phyloP scores from a whole-genome alignment of 352 stramenopile species.

The Phytophthora fragariaefolia region DNA sequence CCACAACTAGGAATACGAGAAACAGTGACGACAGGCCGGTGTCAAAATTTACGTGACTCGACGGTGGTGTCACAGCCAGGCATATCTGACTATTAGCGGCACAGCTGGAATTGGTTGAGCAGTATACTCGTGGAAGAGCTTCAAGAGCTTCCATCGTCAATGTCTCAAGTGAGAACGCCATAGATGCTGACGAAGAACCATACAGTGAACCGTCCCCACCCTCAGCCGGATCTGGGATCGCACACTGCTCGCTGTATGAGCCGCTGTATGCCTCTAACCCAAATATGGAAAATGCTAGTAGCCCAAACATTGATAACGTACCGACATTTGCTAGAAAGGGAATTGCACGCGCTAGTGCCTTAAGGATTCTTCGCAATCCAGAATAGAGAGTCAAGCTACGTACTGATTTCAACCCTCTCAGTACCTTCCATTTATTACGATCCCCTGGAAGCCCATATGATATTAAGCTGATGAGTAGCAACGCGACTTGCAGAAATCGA shows the following conservation, averaged over 20 bases:
- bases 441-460: slow-evolving; percentile 42
- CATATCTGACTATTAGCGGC: slow-evolving; percentile 46
- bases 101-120: slow-evolving; percentile 53
- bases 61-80: slow-evolving; percentile 37
- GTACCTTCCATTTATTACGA: slow-evolving; percentile 47
- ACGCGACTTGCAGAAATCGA: slow-evolving; percentile 57
- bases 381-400: slow-evolving; percentile 70
- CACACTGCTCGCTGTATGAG: slow-evolving; percentile 62
- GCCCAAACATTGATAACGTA: slow-evolving; percentile 74
- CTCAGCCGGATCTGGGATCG: slow-evolving; percentile 12
- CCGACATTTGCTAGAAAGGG: slow-evolving; percentile 81
- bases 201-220: neutral
- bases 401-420: slow-evolving; percentile 73
- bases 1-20: slow-evolving; percentile 82
- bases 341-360: slow-evolving; percentile 65
- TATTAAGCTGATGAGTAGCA: slow-evolving; percentile 58
- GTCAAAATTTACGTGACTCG: slow-evolving; percentile 75
- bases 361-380: slow-evolving; percentile 71
- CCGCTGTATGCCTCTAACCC: slow-evolving; percentile 70
- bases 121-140: slow-evolving; percentile 61
- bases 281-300: slow-evolving; percentile 84
- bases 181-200: slow-evolving; percentile 12
- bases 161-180: slow-evolving; percentile 14
- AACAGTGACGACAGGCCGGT: slow-evolving; percentile 71
- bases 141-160: slow-evolving; percentile 34